Evolutionary conservation across 1,284 basidiomycete genomes (phyloP).

Genomic region (Agaricales sp.): DNA sequence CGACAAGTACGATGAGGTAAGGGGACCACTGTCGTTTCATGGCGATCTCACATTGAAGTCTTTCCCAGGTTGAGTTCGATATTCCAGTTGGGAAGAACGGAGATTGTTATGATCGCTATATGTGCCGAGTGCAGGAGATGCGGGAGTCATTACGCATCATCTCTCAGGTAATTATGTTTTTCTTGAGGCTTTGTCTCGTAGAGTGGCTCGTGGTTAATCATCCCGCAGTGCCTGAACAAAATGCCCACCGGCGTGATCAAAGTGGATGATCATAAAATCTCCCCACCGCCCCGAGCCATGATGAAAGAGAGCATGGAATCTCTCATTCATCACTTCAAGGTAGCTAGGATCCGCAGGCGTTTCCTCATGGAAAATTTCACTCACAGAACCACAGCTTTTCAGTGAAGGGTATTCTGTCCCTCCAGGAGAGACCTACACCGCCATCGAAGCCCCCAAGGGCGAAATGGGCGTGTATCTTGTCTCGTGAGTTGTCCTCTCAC

Average conservation of each 20-base stretch:
- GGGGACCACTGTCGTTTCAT: constrained; percentile 9
- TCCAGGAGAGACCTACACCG: constrained; percentile 93
- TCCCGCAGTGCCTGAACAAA: constrained; percentile 82
- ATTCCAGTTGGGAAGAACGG: constrained; percentile 94
- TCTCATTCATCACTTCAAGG: constrained; percentile 98
- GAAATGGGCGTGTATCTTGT: constrained; percentile 98
- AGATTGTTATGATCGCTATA: constrained; percentile 94
- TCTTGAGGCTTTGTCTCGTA: not conserved
- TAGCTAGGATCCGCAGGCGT: constrained; percentile 20
- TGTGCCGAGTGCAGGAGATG: constrained; percentile 98
- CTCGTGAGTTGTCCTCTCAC: constrained; percentile 41
- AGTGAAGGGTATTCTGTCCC: constrained; percentile 98
- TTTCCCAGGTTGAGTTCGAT: constrained; percentile 79
- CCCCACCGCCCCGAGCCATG: constrained; percentile 90
- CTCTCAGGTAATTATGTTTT: constrained; percentile 41
- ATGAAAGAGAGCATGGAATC: constrained; percentile 99
- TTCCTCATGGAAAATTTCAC: constrained; percentile 5
- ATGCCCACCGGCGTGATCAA: constrained; percentile 92
- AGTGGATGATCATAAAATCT: constrained; percentile 96
- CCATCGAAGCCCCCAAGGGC: constrained; percentile 98
- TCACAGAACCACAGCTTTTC: constrained; percentile 56
- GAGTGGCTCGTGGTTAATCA: not conserved
- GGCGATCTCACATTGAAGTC: not conserved
- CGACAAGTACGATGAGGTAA: constrained; percentile 90
- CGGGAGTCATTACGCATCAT: constrained; percentile 91